These are phyloP conservation scores for Neurospora sp. DNA, from an alignment of 495 filamentous ascomycete genomes.

Conservation along the genomic window DNA sequence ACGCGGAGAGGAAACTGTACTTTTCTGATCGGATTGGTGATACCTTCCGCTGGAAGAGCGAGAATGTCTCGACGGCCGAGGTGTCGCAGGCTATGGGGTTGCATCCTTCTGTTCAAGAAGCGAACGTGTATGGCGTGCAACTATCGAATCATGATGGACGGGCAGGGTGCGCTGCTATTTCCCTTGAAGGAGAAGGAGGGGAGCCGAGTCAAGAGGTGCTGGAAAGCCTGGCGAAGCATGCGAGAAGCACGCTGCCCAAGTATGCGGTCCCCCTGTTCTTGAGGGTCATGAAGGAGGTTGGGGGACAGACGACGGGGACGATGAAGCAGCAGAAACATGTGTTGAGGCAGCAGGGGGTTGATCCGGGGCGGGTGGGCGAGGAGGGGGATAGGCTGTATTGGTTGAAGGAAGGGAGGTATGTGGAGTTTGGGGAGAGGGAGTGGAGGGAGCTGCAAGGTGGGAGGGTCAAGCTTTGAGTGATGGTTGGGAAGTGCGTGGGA, in stretches of 20 bases:
- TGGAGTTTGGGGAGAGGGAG: constrained; percentile 52
- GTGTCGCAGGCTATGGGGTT: constrained; percentile 60
- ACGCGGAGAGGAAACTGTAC: constrained; percentile 62
- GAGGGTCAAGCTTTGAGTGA: constrained; percentile 8
- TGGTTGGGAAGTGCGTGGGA: neutral
- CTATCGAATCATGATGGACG: constrained; percentile 80
- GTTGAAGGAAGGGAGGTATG: constrained; percentile 49
- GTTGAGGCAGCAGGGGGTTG: constrained; percentile 58
- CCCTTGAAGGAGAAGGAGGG: constrained; percentile 28
- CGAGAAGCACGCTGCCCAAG: constrained; percentile 44
- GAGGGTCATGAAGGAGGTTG: constrained; percentile 44
- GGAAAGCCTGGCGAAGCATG: constrained; percentile 49
- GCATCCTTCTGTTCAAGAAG: constrained; percentile 60
- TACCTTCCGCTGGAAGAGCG: constrained; percentile 93
- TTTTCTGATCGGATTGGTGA: constrained; percentile 89
- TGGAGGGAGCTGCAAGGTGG: constrained; percentile 59
- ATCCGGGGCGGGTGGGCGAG: constrained; percentile 42
- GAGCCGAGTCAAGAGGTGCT: constrained; percentile 29
- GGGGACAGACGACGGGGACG: constrained; percentile 63
- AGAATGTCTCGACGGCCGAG: constrained; percentile 83
- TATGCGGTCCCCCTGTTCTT: constrained; percentile 76
- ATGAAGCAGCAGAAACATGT: constrained; percentile 78
- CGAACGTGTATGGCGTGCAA: constrained; percentile 80
- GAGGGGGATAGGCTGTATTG: constrained; percentile 52
- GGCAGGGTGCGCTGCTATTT: constrained; percentile 69